Evolutionary conservation across 495 filamentous ascomycete genomes (phyloP).

Genomic region (Evernia prunastri): DNA sequence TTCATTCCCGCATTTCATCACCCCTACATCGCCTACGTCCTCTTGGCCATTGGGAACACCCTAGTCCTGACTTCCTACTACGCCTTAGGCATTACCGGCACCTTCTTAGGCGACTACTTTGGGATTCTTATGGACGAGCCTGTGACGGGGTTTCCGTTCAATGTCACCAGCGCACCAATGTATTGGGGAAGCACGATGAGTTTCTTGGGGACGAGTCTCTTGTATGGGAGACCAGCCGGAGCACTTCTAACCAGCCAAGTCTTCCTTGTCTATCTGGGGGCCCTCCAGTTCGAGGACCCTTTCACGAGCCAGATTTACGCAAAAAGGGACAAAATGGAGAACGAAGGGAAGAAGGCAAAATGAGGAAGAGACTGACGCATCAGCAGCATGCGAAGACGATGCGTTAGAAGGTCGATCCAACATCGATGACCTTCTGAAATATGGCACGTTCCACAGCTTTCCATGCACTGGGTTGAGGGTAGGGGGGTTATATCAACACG

Average conservation of each 20-base stretch:
- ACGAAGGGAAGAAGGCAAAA: slow-evolving; percentile 40
- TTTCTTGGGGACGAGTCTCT: slow-evolving; percentile 84
- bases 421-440: background rate
- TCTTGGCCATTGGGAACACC: slow-evolving; percentile 71
- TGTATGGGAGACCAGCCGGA: slow-evolving; percentile 85
- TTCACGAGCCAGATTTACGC: slow-evolving; percentile 93
- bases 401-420: background rate
- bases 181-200: slow-evolving; percentile 90
- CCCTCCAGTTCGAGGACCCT: slow-evolving; percentile 89
- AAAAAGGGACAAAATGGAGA: slow-evolving; percentile 60
- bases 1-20: slow-evolving; percentile 57
- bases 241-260: slow-evolving; percentile 70
- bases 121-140: slow-evolving; percentile 94
- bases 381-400: background rate
- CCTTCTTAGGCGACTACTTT: slow-evolving; percentile 97
- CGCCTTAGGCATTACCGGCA: slow-evolving; percentile 91
- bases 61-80: slow-evolving; percentile 85
- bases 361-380: background rate
- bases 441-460: background rate
- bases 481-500: background rate
- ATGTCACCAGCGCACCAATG: slow-evolving; percentile 87
- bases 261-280: slow-evolving; percentile 70
- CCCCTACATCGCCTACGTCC: slow-evolving; percentile 54
- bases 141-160: slow-evolving; percentile 94
- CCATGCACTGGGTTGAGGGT: background rate